Evolutionary conservation across 352 stramenopile species (phyloP), one percentile per base, ranked within the genome.

Genomic region (Globisporangium carolinianum): DNA sequence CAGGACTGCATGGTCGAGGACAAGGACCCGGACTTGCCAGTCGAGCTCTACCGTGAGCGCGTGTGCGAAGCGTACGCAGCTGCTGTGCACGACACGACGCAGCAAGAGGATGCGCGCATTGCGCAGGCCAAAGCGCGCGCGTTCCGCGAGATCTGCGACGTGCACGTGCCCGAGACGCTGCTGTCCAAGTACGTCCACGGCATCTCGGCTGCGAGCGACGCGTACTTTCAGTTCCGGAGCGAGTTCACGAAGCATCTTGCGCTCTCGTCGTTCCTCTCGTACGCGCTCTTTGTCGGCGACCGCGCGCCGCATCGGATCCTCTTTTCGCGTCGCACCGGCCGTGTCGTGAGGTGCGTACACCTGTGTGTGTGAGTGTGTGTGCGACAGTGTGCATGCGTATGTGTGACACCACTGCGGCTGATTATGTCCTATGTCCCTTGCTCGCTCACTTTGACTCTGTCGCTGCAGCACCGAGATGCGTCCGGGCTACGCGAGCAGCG

Each of bases 211-310:
- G 71, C 83, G 58, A 85, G 68, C 17, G 87, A 96, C 47, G 75
- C 83, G 14, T 92, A 93, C 58, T 94, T 91, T 55, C 77, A 93
- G 63, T 94, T 95, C 56, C 80, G 86, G 53, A 87, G 69, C 58
- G 82, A 91, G 60, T 95, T 96, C 69, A 89, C 84, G 15, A 88
- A 91, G 64, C 83, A 96, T 61, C 56, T 91, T 35, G 87, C 82
- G 38, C 71, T 96, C 6, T 91, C 80, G 52, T 94, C 80, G 35
- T 89, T 95, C 52, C 66, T 96, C 53, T 88, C 87, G 61, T 94
- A 94, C 61, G 78, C 73, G 12, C 68, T 96, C 17, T 91, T 90
- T 68, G 83, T 93, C 10, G 87, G 87, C 2, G 84, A 96, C 55
- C 83, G 86, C 32, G 84, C 86, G 38, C 87, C 87, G 15, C 85